Evolutionary conservation across 2,329 filamentous ascomycete species (phyloP), one percentile per base, ranked within the genome.

Genomic region (Penicillium digitatum): DNA sequence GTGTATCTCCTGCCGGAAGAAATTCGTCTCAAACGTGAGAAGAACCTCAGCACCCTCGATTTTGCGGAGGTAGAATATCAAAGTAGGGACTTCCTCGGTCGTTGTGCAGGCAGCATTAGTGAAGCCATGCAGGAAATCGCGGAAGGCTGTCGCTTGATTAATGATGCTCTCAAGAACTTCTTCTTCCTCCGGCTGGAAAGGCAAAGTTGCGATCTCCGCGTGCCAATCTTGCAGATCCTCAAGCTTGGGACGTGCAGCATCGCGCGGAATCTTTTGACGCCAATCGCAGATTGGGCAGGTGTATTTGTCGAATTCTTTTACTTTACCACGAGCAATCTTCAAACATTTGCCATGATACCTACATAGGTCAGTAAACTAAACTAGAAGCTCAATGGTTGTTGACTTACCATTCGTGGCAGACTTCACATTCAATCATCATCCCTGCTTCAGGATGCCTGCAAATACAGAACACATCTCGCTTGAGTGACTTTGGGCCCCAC

Each of bases 351-450:
- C 93, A 67, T 99, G 94, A 69, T 99, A 99, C 89, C 88, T 92
- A 58, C 9, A 26, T 46, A 38, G 49, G 53, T 77, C 66, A 77
- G 65, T 47, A 34, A 32, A 54, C 38, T 42, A 40, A 45, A 14
- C 18, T 18, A 16, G 24, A 26, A 57, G 3, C 22, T 3, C 10
- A 31, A 27, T 12, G 20, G 8, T 47, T 6, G 46, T 37, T 27
- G 20, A 78, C 86, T 78, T 73, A 92, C 94, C 94, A 99, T 77
- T 99, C 94, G 68, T 96, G 93, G 74, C 94, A 99, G 37, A 96
- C 81, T 71, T 97, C 94, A 71, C 94, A 99, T 74, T 99, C 94
- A 66, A 99, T 97, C 94, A 99, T 99, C 88, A 97, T 95, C 48
- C 94, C 94, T 35, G 93, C 91, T 74, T 99, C 94, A 7, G 90